phyloP scores from a whole-genome alignment of 1,284 basidiomycete genomes.

The Trichosporon faecale region DNA sequence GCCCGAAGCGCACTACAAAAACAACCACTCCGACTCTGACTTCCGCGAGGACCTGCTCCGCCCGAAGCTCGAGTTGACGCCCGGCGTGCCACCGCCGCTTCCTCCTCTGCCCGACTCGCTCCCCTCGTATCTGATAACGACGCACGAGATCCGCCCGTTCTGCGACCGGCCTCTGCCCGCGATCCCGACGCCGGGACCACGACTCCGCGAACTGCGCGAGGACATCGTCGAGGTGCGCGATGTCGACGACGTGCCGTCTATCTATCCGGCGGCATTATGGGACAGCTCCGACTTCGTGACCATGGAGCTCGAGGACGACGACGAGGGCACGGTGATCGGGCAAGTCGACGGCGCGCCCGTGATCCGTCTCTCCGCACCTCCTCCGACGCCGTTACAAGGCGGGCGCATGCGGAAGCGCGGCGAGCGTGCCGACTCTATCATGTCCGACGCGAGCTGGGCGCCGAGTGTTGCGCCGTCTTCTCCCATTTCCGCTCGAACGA shows the following conservation, averaged over 20 bases:
- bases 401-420: not conserved
- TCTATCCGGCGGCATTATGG: not conserved
- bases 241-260: not conserved
- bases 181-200: not conserved
- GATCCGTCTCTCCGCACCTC: not conserved
- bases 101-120: not conserved
- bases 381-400: not conserved
- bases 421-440: constrained; percentile 1
- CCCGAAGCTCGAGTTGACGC: not conserved
- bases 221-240: constrained; percentile 63
- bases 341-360: not conserved
- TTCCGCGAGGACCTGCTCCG: not conserved
- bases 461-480: not conserved
- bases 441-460: constrained; percentile 13
- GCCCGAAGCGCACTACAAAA: constrained; percentile 12
- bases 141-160: constrained; percentile 10
- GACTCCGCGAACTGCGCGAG: constrained; percentile 50
- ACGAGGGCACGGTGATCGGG: constrained; percentile 5
- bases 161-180: not conserved
- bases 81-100: not conserved
- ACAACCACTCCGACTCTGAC: not conserved
- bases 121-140: constrained; percentile 1
- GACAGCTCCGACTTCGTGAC: constrained; percentile 12
- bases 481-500: not conserved
- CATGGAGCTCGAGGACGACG: constrained; percentile 8